phyloP scores from a whole-genome alignment of 2,329 filamentous ascomycete species.

The Exserohilum rostratum region DNA sequence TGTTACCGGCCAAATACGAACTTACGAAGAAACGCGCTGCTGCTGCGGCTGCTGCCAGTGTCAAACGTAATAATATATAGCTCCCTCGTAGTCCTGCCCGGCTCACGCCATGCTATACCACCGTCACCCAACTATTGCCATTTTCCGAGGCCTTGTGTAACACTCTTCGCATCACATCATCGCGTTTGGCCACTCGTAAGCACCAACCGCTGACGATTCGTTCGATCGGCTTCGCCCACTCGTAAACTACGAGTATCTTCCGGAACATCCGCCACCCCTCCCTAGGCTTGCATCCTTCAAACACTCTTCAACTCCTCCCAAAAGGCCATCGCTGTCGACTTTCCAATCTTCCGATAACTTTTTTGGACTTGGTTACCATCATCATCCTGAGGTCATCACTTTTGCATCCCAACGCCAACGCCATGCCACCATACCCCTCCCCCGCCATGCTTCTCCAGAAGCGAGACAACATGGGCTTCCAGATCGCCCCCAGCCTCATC shows the following conservation, averaged over 20 bases:
- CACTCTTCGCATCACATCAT: conserved; percentile 8
- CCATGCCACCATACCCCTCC: conserved; percentile 6
- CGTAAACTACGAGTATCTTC: conserved; percentile 7
- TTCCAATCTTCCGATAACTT: not conserved
- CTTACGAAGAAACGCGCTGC: not conserved
- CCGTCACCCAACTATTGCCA: not conserved
- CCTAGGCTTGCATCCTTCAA: not conserved
- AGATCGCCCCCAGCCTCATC: conserved; percentile 33
- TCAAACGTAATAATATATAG: conserved; percentile 1
- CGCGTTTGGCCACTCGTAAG: conserved; percentile 8
- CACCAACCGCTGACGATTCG: conserved; percentile 5
- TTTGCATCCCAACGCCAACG: not conserved
- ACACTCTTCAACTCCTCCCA: not conserved
- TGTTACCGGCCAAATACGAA: conserved; percentile 1
- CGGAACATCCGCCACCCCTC: conserved; percentile 9
- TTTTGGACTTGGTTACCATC: not conserved
- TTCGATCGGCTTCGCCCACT: conserved; percentile 3
- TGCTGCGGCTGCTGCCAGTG: not conserved
- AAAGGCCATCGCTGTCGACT: not conserved
- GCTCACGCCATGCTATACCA: not conserved
- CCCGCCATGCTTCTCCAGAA: conserved; percentile 23
- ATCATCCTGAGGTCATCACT: not conserved
- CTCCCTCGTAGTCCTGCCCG: not conserved
- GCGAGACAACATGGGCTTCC: conserved; percentile 37
- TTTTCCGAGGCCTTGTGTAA: not conserved